Conservation (phyloP, 2,329 filamentous ascomycete species). For the Aspergillus eucalypticola region DNA sequence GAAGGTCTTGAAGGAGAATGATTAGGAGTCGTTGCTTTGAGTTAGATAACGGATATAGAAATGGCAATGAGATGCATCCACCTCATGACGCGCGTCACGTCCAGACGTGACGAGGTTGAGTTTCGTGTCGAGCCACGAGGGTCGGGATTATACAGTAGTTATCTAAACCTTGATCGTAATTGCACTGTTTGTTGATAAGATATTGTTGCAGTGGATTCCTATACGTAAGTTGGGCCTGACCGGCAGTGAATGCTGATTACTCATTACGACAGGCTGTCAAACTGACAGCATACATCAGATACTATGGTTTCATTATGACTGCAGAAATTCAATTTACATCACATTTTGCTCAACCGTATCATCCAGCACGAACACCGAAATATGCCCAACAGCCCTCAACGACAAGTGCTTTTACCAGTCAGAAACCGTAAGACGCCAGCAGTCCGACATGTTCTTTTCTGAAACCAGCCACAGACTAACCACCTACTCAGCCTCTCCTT, state of each 20-base stretch:
- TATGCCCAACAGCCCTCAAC: too few relatives aligned
- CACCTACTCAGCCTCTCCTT: constrained; percentile 17
- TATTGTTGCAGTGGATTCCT: neutral
- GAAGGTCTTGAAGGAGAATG: neutral
- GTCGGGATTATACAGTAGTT: too few relatives aligned
- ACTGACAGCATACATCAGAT: too few relatives aligned
- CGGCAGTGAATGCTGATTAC: too few relatives aligned
- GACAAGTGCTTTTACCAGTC: too few relatives aligned
- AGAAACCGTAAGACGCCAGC: neutral
- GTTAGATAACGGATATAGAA: neutral
- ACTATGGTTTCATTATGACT: too few relatives aligned
- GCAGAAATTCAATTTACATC: too few relatives aligned
- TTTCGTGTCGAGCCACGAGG: neutral
- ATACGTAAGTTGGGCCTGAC: too few relatives aligned
- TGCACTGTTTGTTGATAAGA: neutral
- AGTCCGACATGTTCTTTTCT: neutral
- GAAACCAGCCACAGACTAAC: neutral
- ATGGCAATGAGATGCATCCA: neutral
- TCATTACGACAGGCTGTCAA: too few relatives aligned
- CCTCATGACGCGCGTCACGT: neutral
- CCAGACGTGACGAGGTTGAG: neutral
- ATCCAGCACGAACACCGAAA: too few relatives aligned
- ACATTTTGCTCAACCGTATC: too few relatives aligned
- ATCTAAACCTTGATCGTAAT: neutral
- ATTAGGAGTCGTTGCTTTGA: too few relatives aligned